Base-by-base conservation (phyloP, 2,329 filamentous ascomycete species). In the Onygenales sp. region DNA sequence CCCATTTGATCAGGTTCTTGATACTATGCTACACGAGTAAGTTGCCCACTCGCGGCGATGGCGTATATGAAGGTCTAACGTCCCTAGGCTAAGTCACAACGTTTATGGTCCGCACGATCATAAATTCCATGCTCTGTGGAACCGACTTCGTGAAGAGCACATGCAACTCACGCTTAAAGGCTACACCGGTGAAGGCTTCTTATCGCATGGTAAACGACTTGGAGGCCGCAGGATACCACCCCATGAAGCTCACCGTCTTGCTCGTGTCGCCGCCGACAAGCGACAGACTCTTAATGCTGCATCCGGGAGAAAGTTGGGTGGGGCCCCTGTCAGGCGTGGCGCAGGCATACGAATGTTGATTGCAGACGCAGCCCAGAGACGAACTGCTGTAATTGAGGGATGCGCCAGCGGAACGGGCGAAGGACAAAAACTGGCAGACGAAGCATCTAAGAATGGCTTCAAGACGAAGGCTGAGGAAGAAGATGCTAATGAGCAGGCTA, bases 11-110 rank as follows among this genome's bases (percentile, higher is more conserved):
- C 76, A 87, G 58, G 79, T 95, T 6, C 77, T 89, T 43, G 90
- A 96, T 68, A 97, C 92, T 0, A 87, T 97, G 83, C 81, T 97
- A 17, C 92, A 97, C 66, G 92, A 97, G 75, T 77, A 62, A 64
- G 72, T 66, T 37, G 27, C 7, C 11, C 49, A 34, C 7, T 27
- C 5, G 42, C 33, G 40, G 54, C 51, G 49, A 31, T 44, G 47
- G 27, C 14, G 40, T 46, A 50, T 14, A 56, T 61, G 13, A 65
- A 42, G 42, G 56, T 48, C 40, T 49, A 49, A 49, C 42, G 55
- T 42, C 2, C 32, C 6, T 48, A 77, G 74, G 61, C 80, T 97
- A 2, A 85, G 83, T n/a, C 92, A 97, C 64, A 95, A 87, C 59
- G 80, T 89, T 9, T 83, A 86, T 67, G 89, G 88, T 0, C 87